Evolutionary conservation across 2,329 filamentous ascomycete genomes (phyloP), one percentile per base, ranked within the genome.

Genomic region (Fusarium sp.): DNA sequence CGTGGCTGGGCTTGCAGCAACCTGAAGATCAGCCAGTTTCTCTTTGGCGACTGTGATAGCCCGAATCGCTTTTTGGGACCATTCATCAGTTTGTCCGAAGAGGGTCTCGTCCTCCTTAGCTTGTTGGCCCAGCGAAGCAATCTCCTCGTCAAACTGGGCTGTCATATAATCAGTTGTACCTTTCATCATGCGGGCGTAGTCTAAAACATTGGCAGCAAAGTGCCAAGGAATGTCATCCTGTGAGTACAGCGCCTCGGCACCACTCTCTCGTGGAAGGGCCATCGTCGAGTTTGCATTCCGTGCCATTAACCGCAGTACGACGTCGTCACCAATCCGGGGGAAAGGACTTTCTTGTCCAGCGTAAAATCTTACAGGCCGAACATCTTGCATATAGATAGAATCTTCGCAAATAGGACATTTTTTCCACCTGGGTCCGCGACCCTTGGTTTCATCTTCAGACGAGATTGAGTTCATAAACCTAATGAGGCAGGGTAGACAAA

Each of bases 321-420:
- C 93, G 81, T 99, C 96, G 51, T 93, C 92, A 15, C 95, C 95
- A 77, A 95, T 92, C 38, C 91, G 88, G 9, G 95, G 94, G 39
- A 94, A 84, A 42, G 93, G 89, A 46, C 90, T 91, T 82, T 98
- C 95, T 81, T 98, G 94, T 2, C 94, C 95, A 42, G 89, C 89
- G 77, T 97, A 98, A 87, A 96, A 98, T 54, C 95, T 89, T 27
- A 98, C 95, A 3, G 96, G 94, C 54, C 93, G 88, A 27, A 93
- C 94, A 72, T 99, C 96, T 14, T 93, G 92, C n/a, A 95, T 87
- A 79, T 96, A 97, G n/a, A 99, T 90, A 52, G 89, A 91, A 80
- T 99, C 96, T 84, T 94, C 96, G 80, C 96, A 99, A 38, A 99
- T 95, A 0, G 96, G 95, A 76, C 96, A 99, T 80, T 97, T 97